These are phyloP conservation scores for Pseudogymnoascus sp. DNA, from an alignment of 2,329 filamentous ascomycete genomes.

Conservation along the genomic window DNA sequence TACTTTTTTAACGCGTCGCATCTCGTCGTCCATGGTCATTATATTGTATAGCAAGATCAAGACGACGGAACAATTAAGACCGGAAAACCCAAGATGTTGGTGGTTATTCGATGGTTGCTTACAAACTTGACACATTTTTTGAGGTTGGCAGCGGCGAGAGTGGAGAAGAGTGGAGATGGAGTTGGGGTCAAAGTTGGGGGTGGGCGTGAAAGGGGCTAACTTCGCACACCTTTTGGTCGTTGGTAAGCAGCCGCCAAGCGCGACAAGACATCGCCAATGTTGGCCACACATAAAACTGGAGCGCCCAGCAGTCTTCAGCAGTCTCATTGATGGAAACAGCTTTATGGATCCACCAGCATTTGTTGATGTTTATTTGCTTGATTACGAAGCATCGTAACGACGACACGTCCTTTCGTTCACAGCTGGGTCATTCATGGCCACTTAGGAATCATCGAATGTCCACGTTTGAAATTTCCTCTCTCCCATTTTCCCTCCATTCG, in stretches of 20 bases:
- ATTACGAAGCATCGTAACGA: neutral
- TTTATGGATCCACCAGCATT: neutral
- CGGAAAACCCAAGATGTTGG: neutral
- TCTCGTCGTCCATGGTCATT: neutral
- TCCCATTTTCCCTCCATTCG: neutral
- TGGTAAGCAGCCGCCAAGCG: slow-evolving; percentile 9
- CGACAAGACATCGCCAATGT: slow-evolving; percentile 5
- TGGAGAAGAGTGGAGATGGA: slow-evolving; percentile 6
- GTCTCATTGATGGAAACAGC: neutral
- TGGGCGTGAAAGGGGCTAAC: neutral
- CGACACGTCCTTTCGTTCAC: neutral
- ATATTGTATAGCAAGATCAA: slow-evolving; percentile 1
- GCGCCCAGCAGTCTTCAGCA: neutral
- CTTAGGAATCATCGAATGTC: neutral
- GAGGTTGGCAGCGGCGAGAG: slow-evolving; percentile 7
- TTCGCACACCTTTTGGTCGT: neutral
- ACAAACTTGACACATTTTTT: slow-evolving; percentile 9
- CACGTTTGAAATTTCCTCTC: neutral
- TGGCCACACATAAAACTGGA: neutral
- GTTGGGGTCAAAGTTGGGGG: slow-evolving; percentile 4
- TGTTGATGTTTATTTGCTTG: neutral
- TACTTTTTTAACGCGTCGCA: neutral
- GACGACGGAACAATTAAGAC: slow-evolving; percentile 9
- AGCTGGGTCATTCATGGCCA: neutral
- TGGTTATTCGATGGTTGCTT: neutral